Conservation (phyloP, 2,329 filamentous ascomycete species). For the Aureobasidium sp. region DNA sequence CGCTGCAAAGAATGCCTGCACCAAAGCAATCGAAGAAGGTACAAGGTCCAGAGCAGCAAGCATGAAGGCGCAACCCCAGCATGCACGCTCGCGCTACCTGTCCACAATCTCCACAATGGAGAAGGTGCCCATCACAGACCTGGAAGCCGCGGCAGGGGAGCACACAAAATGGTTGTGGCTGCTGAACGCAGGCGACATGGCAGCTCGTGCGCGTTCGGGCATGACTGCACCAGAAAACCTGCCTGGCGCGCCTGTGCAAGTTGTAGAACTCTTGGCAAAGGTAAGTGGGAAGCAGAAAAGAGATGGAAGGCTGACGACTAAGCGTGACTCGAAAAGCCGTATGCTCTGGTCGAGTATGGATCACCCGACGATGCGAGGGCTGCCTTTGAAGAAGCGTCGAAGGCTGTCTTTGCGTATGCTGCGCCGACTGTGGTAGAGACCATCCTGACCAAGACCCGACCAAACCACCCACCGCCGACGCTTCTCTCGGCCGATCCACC, state of each 20-base stretch:
- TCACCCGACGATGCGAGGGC: neutral
- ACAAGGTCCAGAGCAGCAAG: neutral
- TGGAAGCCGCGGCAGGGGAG: neutral
- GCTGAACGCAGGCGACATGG: conserved; percentile 13
- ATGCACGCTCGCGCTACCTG: neutral
- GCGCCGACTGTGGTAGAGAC: neutral
- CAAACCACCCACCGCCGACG: neutral
- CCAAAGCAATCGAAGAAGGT: neutral
- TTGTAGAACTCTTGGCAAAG: conserved; percentile 9
- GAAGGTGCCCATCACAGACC: neutral
- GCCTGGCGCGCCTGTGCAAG: neutral
- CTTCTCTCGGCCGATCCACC: neutral
- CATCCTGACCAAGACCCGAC: neutral
- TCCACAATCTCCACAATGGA: conserved; percentile 7
- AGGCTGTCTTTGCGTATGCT: neutral
- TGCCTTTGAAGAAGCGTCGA: neutral
- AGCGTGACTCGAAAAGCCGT: neutral
- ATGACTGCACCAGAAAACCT: neutral
- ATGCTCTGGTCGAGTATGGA: conserved; percentile 6
- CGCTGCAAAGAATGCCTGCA: neutral
- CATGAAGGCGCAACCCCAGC: neutral
- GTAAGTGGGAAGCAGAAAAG: neutral
- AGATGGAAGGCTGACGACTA: neutral
- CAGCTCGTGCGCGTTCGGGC: neutral
- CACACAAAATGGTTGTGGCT: conserved; percentile 7